Base-by-base conservation (phyloP, 2,329 filamentous ascomycete genomes). In the Ceratocystis colombiana region DNA sequence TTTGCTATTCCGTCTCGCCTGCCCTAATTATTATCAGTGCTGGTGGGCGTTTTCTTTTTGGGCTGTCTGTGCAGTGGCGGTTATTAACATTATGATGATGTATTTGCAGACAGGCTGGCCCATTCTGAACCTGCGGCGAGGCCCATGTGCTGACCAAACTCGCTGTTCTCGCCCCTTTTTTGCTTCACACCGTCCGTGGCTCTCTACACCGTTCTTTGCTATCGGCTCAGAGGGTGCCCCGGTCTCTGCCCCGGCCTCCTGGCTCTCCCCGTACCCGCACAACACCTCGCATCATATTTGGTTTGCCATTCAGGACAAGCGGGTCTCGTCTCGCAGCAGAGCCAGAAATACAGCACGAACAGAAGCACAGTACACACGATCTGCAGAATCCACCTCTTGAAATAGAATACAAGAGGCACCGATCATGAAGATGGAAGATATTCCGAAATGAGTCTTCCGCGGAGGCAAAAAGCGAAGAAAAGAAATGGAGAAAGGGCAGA, bases 351-450 rank as follows among this genome's bases (percentile, higher is more conserved):
- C 37, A 12, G 37, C 37, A 41, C 37, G 37, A 41, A 41, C 37
- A 41, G 37, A 41, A 41, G 37, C 37, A 41, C 37, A 41, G 37
- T 12, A 41, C 37, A 30, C 5, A 30, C 53, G 53, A 57, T 57
- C 53, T 57, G 28, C 53, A 57, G 53, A 28, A 57, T 28, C 53
- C 20, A 53, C 8, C n/a, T 57, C 53, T 57, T 57, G 53, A 57
- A 57, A 57, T 57, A 57, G 53, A 57, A 57, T 8, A 33, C 25
- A 33, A 17, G 30, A 57, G 30, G 53, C 53, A 57, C 25, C 53
- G 53, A 57, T 57, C 53, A 57, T 30, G 22, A 57, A 22, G 53
- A 33, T 57, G 53, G 53, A 57, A 57, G 25, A 57, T 57, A 57
- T 57, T 57, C 53, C 53, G 53, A 57, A 57, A 57, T 57, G 22